A percentile compares a stretch with the other conserved stretches of the same genome.
Conservation (phyloP, 2,329 filamentous ascomycete genomes). For the Fusarium nurragi region DNA sequence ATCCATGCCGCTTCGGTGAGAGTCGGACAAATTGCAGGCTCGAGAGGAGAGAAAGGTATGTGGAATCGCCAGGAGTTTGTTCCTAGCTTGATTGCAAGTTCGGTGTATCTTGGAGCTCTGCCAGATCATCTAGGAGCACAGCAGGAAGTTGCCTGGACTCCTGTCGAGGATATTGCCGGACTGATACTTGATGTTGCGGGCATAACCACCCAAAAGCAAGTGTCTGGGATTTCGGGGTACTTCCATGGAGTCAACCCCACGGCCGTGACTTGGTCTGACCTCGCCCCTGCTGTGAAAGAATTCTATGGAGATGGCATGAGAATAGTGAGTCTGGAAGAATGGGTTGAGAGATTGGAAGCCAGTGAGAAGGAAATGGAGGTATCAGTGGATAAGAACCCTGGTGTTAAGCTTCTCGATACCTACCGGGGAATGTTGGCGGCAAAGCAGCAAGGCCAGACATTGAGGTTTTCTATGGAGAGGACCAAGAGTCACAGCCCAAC, state of each 20-base stretch:
- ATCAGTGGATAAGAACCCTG: not conserved
- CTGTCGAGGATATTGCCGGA: not conserved
- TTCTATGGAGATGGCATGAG: not conserved
- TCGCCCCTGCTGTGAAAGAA: not conserved
- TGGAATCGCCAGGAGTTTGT: conserved; percentile 13
- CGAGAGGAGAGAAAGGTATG: not conserved
- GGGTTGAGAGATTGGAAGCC: not conserved
- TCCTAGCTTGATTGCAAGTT: conserved; percentile 9
- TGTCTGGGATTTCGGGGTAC: not conserved
- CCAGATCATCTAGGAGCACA: not conserved
- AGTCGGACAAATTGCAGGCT: conserved; percentile 10
- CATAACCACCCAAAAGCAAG: not conserved
- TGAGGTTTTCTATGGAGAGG: not conserved
- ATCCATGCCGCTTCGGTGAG: not conserved
- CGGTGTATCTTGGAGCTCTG: not conserved
- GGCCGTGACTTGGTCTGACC: not conserved
- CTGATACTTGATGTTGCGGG: not conserved
- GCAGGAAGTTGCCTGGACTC: not conserved
- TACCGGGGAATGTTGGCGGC: not conserved
- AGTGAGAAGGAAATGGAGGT: not conserved
- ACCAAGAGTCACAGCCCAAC: not conserved
- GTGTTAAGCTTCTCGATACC: not conserved
- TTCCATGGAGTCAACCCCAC: conserved; percentile 12
- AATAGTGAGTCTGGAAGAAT: not conserved
- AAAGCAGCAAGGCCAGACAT: not conserved